Conservation (phyloP, 345 rosid genomes). For the Salix viminalis region DNA sequence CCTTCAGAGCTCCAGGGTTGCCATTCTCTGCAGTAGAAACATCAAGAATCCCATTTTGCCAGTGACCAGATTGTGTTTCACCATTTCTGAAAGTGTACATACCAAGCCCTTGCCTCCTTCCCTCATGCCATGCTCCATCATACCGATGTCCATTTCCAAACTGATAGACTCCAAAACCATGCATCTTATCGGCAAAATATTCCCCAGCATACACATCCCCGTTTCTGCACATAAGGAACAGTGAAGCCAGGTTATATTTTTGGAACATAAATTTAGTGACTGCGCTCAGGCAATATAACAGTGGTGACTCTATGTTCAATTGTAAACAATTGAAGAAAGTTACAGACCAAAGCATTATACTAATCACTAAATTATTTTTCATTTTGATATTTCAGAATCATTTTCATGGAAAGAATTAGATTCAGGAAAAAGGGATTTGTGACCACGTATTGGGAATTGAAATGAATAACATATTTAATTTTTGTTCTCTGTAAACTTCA, state of each 20-base stretch:
- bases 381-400: not conserved
- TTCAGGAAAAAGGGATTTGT: not conserved
- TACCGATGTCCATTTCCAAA: conserved; percentile 73
- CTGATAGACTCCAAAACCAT: conserved; percentile 73
- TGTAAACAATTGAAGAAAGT: not conserved
- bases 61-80: conserved; percentile 73
- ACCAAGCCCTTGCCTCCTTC: conserved; percentile 84
- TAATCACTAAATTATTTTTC: not conserved
- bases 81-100: conserved; percentile 72
- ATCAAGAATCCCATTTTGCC: conserved; percentile 58
- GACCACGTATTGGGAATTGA: not conserved
- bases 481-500: not conserved
- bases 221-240: conserved; percentile 38
- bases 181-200: conserved; percentile 83
- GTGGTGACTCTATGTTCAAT: not conserved
- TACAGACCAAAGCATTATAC: not conserved
- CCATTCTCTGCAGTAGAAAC: conserved; percentile 19
- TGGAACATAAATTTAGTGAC: not conserved
- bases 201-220: conserved; percentile 78
- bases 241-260: conserved; percentile 6
- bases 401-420: not conserved
- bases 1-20: conserved; percentile 21
- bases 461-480: not conserved
- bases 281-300: not conserved
- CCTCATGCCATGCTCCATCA: conserved; percentile 93